Percentiles rank a stretch among this genome's conserved stretches.
These are phyloP conservation scores for Fusarium sp. DNA, from an alignment of 2,329 filamentous ascomycete genomes.

Conservation along the genomic window DNA sequence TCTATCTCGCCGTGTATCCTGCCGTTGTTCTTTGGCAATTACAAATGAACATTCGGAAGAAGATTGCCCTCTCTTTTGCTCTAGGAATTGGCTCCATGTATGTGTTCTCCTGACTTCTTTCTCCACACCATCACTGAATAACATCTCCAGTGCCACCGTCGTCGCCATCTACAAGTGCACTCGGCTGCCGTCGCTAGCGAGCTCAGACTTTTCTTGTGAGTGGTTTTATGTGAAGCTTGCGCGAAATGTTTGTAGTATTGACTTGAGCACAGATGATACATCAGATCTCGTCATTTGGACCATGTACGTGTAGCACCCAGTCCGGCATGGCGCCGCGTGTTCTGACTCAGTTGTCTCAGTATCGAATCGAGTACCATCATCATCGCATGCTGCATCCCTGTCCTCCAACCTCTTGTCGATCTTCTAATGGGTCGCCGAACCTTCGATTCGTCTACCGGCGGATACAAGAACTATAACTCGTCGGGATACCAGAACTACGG, in stretches of 20 bases:
- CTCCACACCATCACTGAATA: too few relatives aligned
- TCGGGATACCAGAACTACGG: slow-evolving; percentile 28
- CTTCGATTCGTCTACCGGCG: slow-evolving; percentile 29
- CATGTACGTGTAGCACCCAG: slow-evolving; percentile 49
- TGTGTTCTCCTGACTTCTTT: slow-evolving; percentile 12
- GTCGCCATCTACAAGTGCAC: slow-evolving; percentile 56
- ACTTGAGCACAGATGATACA: slow-evolving; percentile 47
- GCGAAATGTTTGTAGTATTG: background rate
- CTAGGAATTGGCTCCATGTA: slow-evolving; percentile 59
- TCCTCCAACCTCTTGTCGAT: slow-evolving; percentile 53
- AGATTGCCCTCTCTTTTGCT: slow-evolving; percentile 56
- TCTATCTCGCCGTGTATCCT: slow-evolving; percentile 61
- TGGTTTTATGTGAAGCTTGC: background rate
- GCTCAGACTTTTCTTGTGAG: slow-evolving; percentile 46
- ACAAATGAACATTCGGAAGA: slow-evolving; percentile 58
- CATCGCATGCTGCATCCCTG: slow-evolving; percentile 55
- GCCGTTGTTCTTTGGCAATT: slow-evolving; percentile 55
- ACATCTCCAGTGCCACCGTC: slow-evolving; percentile 37
- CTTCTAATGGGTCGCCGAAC: slow-evolving; percentile 40
- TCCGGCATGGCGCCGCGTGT: background rate
- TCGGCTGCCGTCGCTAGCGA: slow-evolving; percentile 51
- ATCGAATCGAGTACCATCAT: slow-evolving; percentile 55
- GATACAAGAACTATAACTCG: slow-evolving; percentile 33
- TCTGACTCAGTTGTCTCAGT: slow-evolving; percentile 27
- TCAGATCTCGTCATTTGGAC: slow-evolving; percentile 64